These are phyloP conservation scores for Geotrichum bryndzae DNA, from an alignment of 1,139 yeast genomes.

Conservation along the genomic window DNA sequence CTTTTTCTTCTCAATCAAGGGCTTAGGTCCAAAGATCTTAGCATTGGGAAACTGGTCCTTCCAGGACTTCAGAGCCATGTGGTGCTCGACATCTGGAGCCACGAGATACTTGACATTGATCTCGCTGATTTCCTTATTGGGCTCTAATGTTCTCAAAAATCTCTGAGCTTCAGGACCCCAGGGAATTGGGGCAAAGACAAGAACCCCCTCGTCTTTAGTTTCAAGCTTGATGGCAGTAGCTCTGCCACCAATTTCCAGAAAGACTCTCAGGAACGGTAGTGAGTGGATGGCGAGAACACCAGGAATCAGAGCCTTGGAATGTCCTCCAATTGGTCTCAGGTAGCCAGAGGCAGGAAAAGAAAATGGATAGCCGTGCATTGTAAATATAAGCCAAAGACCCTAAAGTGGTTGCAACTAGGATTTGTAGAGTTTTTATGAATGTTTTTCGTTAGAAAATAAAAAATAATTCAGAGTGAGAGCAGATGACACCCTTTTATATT, in stretches of 20 bases:
- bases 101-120: constrained; percentile 31
- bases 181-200: constrained; percentile 61
- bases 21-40: constrained; percentile 47
- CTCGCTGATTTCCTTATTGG: constrained; percentile 36
- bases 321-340: constrained; percentile 37
- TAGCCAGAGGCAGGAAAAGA: constrained; percentile 16
- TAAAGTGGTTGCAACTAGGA: no score
- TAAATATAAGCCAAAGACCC: neutral
- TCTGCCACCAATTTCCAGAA: constrained; percentile 54
- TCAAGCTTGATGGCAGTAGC: constrained; percentile 43
- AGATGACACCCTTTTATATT: no score
- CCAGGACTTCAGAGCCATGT: constrained; percentile 41
- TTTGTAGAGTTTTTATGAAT: no score
- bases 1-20: constrained; percentile 34
- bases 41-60: constrained; percentile 44
- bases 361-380: constrained; percentile 17
- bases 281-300: constrained; percentile 45
- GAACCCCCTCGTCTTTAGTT: constrained; percentile 27
- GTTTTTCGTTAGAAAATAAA: no score
- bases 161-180: constrained; percentile 41
- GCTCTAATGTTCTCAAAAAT: constrained; percentile 39
- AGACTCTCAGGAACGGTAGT: constrained; percentile 21
- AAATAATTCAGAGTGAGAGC: no score
- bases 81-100: constrained; percentile 34
- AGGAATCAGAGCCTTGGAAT: constrained; percentile 43